Evolutionary conservation across 2,329 filamentous ascomycete species (phyloP), one percentile per base, ranked within the genome.

Genomic region (Pseudohalonectria lignicola): DNA sequence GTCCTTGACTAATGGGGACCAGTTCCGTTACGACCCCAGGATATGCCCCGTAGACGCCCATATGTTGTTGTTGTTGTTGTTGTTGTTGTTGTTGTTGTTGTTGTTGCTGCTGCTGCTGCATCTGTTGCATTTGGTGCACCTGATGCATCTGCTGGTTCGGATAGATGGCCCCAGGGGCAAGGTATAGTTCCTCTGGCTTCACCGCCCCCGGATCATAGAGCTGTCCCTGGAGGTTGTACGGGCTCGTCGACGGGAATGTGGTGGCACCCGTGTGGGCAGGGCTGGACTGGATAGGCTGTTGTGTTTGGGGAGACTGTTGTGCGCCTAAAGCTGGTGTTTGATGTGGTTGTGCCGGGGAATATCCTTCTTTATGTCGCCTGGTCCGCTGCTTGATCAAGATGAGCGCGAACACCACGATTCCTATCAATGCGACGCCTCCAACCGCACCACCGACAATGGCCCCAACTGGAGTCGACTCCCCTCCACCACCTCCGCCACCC

Each of bases 391-490:
- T n/a, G 34, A 36, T 15, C 21, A 17, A 23, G 34, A 25, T 12
- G 16, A 28, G 11, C 13, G 23, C 34, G 10, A 36, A 19, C 13
- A 26, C 17, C 8, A 36, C 16, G n/a, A 36, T 4, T 12, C 19
- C 34, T 10, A 36, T 10, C n/a, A 36, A 4, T 5, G 34, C 21
- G n/a, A 36, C 23, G 1, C 34, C 34, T 11, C 34, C 34, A 9
- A 36, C 25, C 8, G 25, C 23, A 12, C 34, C 34, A 26, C 34
- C 34, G 13, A 36, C 34, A 10, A 36, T 36, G 7, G 34, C 34
- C 5, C n/a, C 21, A 1, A 36, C 23, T 7, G 34, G 23, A 1
- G 34, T 13, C n/a, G 34, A 19, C 9, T 15, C 17, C 8, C 12
- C 16, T 12, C 18, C 31, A 9, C 31, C 31, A 12, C 31, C 17